These are phyloP conservation scores for Lycium ferocissimum DNA, from an alignment of 257 asterid genomes.

Conservation along the genomic window DNA sequence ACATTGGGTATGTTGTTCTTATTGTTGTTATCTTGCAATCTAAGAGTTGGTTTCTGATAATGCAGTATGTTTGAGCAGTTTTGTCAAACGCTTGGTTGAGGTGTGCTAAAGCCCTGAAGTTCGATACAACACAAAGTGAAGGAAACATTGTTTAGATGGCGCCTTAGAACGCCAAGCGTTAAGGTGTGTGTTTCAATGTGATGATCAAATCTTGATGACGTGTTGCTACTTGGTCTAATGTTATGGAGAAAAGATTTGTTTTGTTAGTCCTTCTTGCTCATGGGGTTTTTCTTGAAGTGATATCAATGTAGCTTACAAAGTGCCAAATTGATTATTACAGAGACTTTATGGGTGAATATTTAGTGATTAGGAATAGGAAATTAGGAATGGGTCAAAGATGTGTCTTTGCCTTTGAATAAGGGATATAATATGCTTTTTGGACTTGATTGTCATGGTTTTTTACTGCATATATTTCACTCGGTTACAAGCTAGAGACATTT, in stretches of 20 bases:
- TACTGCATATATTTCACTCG: background rate
- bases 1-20: too few species aligned
- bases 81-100: background rate
- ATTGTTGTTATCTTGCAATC: constrained; percentile 10
- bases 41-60: background rate
- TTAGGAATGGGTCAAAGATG: background rate
- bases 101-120: background rate
- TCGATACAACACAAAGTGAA: background rate
- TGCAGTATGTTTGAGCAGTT: constrained; percentile 9
- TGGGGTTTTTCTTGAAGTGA: background rate
- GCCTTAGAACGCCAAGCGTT: background rate
- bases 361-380: background rate
- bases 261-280: background rate
- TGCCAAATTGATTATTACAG: background rate
- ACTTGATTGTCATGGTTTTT: constrained; percentile 2
- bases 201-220: background rate
- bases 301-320: background rate
- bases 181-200: constrained; percentile 2
- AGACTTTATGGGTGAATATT: background rate
- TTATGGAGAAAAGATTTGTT: background rate
- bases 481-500: background rate
- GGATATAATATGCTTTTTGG: constrained; percentile 14
- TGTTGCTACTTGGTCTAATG: background rate
- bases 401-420: background rate
- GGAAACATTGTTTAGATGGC: background rate